A percentile compares a stretch with the other conserved stretches of the same genome.
Conservation (phyloP, 129 eudicot genomes). For the Tanacetum coccineum region DNA sequence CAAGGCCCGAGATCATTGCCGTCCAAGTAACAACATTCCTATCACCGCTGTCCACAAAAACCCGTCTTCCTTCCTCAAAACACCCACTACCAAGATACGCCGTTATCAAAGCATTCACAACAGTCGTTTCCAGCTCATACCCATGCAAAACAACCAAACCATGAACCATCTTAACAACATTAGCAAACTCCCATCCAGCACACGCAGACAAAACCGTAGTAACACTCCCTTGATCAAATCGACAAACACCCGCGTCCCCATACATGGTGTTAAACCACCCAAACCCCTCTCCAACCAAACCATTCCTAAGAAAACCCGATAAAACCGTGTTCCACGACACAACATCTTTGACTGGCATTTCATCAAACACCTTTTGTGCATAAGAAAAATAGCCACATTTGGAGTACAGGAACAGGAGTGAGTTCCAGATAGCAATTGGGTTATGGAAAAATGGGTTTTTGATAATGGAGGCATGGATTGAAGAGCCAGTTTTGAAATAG, state of each 20-base stretch:
- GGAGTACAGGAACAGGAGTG: slow-evolving; percentile 49
- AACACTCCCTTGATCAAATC: slow-evolving; percentile 67
- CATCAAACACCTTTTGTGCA: slow-evolving; percentile 74
- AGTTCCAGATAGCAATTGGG: slow-evolving; percentile 46
- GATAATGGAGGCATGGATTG: slow-evolving; percentile 67
- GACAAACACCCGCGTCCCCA: slow-evolving; percentile 24
- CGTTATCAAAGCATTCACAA: slow-evolving; percentile 79
- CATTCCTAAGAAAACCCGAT: slow-evolving; percentile 46
- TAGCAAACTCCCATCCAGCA: slow-evolving; percentile 35
- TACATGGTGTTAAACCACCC: slow-evolving; percentile 45
- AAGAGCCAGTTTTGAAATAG: slow-evolving; percentile 57
- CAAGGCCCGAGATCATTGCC: slow-evolving; percentile 84
- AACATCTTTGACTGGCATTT: slow-evolving; percentile 58
- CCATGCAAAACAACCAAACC: slow-evolving; percentile 52
- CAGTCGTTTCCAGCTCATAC: slow-evolving; percentile 43
- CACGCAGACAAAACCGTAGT: slow-evolving; percentile 68
- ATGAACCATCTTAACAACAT: slow-evolving; percentile 58
- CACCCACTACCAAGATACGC: slow-evolving; percentile 58
- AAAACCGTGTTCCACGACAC: slow-evolving; percentile 79
- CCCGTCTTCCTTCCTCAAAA: slow-evolving; percentile 40
- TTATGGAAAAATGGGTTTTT: slow-evolving; percentile 34
- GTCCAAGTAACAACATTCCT: slow-evolving; percentile 90
- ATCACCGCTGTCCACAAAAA: slow-evolving; percentile 51
- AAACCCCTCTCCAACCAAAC: slow-evolving; percentile 45
- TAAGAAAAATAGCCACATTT: slow-evolving; percentile 44